Evolutionary conservation across 805 yeast genomes (phyloP), one percentile per base, ranked within the genome.

Genomic region (Yarrowia osloensis): DNA sequence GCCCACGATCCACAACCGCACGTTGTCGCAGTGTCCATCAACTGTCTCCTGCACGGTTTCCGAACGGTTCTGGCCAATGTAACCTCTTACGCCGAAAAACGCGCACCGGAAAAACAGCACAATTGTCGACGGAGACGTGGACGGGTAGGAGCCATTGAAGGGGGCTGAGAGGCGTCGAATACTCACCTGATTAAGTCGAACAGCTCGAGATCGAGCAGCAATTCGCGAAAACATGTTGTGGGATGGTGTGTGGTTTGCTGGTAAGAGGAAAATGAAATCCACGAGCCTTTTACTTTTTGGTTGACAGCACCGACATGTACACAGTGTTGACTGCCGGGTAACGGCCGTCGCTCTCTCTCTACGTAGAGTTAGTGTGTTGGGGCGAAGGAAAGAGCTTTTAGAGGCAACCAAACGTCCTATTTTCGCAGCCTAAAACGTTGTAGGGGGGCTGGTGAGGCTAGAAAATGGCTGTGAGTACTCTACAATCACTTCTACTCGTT

Each of bases 121-220:
- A 22, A 31, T 33, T 50, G 57, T 49, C 9, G 31, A 15, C 19
- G 22, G 26, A 15, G 9, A 31, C 17, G 21, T 17, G 12, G 5
- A 19, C 37, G 7, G 55, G 54, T 47, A 28, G 37, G 55, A 33
- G 57, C 28, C 57, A 31, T 31, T 50, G 57, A n/a, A n/a, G n/a
- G n/a, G 31, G 21, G 19, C 21, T 0, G 44, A 11, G 46, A 2
- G 6, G 46, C 7, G 1, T 21, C 9, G 22, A 12, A 21, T 61
- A 61, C 66, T 61, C 66, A 61, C 66, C 66, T 61, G 66, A 24
- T 31, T 15, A n/a, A 61, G 52, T 61, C 66, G 66, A 61, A 46
- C 54, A 61, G 66, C 66, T 46, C 66, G 52, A 35, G 66, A 61
- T 44, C 66, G 66, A 61, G 66, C 66, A 44, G 54, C 66, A 61